A percentile compares a stretch with the other conserved stretches of the same genome.
These are phyloP conservation scores for Cryptosporidium viatorum DNA, from an alignment of 169 alveolate species.

Conservation along the genomic window DNA sequence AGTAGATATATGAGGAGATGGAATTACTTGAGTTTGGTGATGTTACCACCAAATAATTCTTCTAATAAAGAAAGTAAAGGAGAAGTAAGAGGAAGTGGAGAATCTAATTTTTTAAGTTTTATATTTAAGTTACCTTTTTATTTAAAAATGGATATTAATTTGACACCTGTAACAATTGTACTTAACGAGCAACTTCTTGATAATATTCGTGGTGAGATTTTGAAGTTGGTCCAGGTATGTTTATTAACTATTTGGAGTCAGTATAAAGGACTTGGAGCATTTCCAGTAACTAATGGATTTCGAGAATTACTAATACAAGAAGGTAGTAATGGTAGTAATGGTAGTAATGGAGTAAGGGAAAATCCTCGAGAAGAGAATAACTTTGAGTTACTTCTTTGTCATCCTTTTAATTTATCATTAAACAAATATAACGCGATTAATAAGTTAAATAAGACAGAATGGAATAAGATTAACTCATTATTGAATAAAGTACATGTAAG, in stretches of 20 bases:
- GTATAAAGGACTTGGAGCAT: slow-evolving; percentile 70
- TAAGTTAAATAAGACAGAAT: background rate
- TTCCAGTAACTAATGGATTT: slow-evolving; percentile 31
- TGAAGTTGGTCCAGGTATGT: slow-evolving; percentile 63
- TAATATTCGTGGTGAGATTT: slow-evolving; percentile 37
- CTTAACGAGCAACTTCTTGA: slow-evolving; percentile 62
- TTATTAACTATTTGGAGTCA: slow-evolving; percentile 60
- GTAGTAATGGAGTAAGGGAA: background rate
- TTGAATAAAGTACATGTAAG: slow-evolving; percentile 49
- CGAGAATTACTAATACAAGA: background rate
- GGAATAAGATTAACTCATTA: slow-evolving; percentile 44
- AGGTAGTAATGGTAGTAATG: background rate
- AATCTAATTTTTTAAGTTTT: slow-evolving; percentile 25
- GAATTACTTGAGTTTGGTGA: slow-evolving; percentile 62
- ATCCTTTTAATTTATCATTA: slow-evolving; percentile 59
- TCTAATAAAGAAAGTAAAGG: background rate
- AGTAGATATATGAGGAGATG: slow-evolving; percentile 41
- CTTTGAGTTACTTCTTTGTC: slow-evolving; percentile 49
- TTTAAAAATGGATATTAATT: slow-evolving; percentile 45
- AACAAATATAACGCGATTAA: slow-evolving; percentile 8
- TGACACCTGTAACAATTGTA: slow-evolving; percentile 3
- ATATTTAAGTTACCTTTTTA: slow-evolving; percentile 52
- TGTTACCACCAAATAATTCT: slow-evolving; percentile 40
- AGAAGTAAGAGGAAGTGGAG: background rate
- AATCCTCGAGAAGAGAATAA: slow-evolving; percentile 8